phyloP scores from a whole-genome alignment of 352 stramenopile species.

The Pythium periplocum region DNA sequence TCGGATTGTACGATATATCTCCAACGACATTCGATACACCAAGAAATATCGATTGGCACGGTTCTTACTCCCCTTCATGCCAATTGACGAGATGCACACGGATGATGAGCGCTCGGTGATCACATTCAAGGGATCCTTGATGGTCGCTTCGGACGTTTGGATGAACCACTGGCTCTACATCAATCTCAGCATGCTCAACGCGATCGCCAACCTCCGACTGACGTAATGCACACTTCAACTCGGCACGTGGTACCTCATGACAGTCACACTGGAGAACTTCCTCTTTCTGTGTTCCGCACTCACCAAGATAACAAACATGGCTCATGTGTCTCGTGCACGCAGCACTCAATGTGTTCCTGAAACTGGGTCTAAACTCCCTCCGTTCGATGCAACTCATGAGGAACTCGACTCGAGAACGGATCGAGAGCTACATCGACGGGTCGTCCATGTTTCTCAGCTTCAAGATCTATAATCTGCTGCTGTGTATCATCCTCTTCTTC shows the following conservation, averaged over 20 bases:
- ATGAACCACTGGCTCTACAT: slow-evolving; percentile 75
- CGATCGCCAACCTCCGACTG: slow-evolving; percentile 33
- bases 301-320: slow-evolving; percentile 41
- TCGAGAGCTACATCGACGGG: slow-evolving; percentile 49
- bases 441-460: slow-evolving; percentile 46
- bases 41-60: slow-evolving; percentile 19
- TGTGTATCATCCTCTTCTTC: slow-evolving; percentile 36
- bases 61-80: slow-evolving; percentile 47
- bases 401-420: slow-evolving; percentile 16
- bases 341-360: slow-evolving; percentile 20
- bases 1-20: slow-evolving; percentile 35
- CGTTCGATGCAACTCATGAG: slow-evolving; percentile 31
- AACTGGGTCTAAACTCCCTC: slow-evolving; percentile 23
- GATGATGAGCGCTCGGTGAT: slow-evolving; percentile 36
- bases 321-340: slow-evolving; percentile 55
- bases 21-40: slow-evolving; percentile 27
- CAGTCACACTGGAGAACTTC: slow-evolving; percentile 46
- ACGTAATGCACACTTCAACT: slow-evolving; percentile 43
- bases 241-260: slow-evolving; percentile 51
- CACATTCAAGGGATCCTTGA: slow-evolving; percentile 38
- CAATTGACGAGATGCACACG: slow-evolving; percentile 22
- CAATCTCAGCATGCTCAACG: slow-evolving; percentile 42
- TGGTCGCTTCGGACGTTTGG: slow-evolving; percentile 58
- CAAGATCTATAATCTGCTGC: slow-evolving; percentile 49
- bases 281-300: slow-evolving; percentile 47